Evolutionary conservation across 495 filamentous ascomycete species (phyloP).

Genomic region (Xylona heveae): DNA sequence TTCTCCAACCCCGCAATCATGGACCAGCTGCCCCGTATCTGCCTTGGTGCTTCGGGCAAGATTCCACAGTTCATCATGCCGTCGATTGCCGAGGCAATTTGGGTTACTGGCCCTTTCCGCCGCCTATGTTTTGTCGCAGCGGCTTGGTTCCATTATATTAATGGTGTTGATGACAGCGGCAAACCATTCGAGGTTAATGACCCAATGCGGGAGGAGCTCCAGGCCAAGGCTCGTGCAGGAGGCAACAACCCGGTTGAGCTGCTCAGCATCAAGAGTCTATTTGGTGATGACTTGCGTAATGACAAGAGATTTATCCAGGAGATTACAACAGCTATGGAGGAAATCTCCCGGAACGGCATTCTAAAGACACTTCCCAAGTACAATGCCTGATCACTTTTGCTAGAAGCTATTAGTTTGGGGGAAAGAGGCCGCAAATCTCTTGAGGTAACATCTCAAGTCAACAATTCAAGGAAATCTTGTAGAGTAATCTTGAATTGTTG

Average conservation of each 20-base stretch:
- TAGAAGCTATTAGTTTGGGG: conserved; percentile 3
- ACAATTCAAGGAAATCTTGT: too few species aligned
- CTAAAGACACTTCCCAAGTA: conserved; percentile 24
- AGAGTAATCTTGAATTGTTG: too few species aligned
- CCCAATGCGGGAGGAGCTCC: conserved; percentile 23
- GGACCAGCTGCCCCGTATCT: conserved; percentile 25
- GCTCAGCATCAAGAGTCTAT: conserved; percentile 21
- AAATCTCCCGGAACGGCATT: conserved; percentile 20
- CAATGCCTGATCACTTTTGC: conserved; percentile 13
- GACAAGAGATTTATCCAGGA: conserved; percentile 20
- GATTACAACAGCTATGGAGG: conserved; percentile 20
- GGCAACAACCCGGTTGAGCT: conserved; percentile 17
- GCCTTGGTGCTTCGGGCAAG: conserved; percentile 25
- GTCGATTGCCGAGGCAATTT: conserved; percentile 25
- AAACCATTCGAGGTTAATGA: conserved; percentile 19
- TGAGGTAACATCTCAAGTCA: too few species aligned
- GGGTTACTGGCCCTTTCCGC: conserved; percentile 21
- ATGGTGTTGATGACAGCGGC: conserved; percentile 22
- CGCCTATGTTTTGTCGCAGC: conserved; percentile 23
- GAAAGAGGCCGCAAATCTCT: too few species aligned
- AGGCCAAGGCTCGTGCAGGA: conserved; percentile 18
- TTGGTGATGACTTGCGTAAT: conserved; percentile 23
- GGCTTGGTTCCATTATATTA: conserved; percentile 24
- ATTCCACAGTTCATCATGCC: conserved; percentile 30
- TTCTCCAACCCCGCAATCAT: conserved; percentile 27